Percentiles rank a stretch among this genome's conserved stretches.
These are phyloP conservation scores for Aspergillus fijiensis DNA, from an alignment of 2,329 filamentous ascomycete genomes.

Conservation along the genomic window DNA sequence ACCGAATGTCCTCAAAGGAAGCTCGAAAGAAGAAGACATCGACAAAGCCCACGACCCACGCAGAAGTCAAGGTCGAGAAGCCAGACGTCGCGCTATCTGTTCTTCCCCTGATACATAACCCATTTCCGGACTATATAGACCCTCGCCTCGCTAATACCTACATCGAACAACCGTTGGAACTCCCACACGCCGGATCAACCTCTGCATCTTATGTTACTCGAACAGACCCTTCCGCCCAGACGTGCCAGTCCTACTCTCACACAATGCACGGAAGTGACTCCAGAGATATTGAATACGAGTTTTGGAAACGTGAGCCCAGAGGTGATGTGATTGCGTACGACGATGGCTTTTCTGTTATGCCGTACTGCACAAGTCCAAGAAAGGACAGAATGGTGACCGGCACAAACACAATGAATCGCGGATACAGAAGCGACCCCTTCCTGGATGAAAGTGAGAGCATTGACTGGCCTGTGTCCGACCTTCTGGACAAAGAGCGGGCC, in stretches of 20 bases:
- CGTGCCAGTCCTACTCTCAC: constrained; percentile 1
- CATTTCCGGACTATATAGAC: constrained; percentile 27
- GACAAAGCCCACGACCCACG: constrained; percentile 11
- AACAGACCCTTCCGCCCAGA: not conserved
- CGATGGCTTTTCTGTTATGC: constrained; percentile 14
- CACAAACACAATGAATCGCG: constrained; percentile 1
- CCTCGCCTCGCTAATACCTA: constrained; percentile 28
- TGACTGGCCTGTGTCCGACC: constrained; percentile 22
- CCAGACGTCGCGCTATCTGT: not conserved
- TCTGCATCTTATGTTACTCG: constrained; percentile 11
- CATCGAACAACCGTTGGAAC: constrained; percentile 3
- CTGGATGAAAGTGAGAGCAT: constrained; percentile 18
- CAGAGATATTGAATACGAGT: not conserved
- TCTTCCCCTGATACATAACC: not conserved
- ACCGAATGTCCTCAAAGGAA: constrained; percentile 75
- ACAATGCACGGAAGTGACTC: constrained; percentile 1
- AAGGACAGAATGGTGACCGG: constrained; percentile 2
- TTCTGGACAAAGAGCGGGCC: constrained; percentile 30
- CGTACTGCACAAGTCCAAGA: constrained; percentile 11
- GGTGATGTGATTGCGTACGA: constrained; percentile 18
- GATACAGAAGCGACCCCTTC: constrained; percentile 22
- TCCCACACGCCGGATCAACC: constrained; percentile 1
- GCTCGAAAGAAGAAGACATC: constrained; percentile 55
- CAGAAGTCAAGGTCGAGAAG: constrained; percentile 6
- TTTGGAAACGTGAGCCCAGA: constrained; percentile 21